Evolutionary conservation across 1,139 yeast species (phyloP).

Genomic region (Geotrichum histeridarum): DNA sequence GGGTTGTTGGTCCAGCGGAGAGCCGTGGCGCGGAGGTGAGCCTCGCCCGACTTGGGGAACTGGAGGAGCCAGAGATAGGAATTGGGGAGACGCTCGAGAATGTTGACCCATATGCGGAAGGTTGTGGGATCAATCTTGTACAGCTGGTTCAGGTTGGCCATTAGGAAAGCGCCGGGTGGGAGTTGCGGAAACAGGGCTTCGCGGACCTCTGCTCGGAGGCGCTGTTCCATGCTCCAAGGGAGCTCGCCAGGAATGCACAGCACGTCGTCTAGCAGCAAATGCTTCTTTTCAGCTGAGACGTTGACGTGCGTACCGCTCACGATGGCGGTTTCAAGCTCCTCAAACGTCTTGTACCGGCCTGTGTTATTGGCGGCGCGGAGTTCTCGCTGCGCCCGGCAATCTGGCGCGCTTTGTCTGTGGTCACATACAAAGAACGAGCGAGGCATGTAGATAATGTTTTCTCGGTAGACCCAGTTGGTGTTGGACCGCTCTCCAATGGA

Average conservation of each 20-base stretch:
- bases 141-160: conserved; percentile 38
- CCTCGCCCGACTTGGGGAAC: conserved; percentile 35
- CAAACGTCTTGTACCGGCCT: conserved; percentile 1
- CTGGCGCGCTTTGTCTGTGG: conserved; percentile 36
- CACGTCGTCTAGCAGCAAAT: conserved; percentile 3
- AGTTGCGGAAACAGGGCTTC: conserved; percentile 31
- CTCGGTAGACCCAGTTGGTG: conserved; percentile 26
- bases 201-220: conserved; percentile 28
- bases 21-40: conserved; percentile 29
- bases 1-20: conserved; percentile 28
- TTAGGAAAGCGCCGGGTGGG: conserved; percentile 29
- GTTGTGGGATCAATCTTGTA: conserved; percentile 37
- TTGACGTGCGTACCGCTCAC: not conserved
- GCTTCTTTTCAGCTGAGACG: not conserved
- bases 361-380: not conserved
- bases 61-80: conserved; percentile 36
- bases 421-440: conserved; percentile 37
- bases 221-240: conserved; percentile 29
- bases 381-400: conserved; percentile 21
- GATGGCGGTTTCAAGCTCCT: conserved; percentile 7
- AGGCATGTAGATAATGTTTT: conserved; percentile 34
- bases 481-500: conserved; percentile 16
- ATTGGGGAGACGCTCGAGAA: conserved; percentile 30
- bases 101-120: conserved; percentile 32
- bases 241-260: conserved; percentile 16